These are phyloP conservation scores for Colletotrichum horii DNA, from an alignment of 2,329 filamentous ascomycete genomes.

Conservation along the genomic window DNA sequence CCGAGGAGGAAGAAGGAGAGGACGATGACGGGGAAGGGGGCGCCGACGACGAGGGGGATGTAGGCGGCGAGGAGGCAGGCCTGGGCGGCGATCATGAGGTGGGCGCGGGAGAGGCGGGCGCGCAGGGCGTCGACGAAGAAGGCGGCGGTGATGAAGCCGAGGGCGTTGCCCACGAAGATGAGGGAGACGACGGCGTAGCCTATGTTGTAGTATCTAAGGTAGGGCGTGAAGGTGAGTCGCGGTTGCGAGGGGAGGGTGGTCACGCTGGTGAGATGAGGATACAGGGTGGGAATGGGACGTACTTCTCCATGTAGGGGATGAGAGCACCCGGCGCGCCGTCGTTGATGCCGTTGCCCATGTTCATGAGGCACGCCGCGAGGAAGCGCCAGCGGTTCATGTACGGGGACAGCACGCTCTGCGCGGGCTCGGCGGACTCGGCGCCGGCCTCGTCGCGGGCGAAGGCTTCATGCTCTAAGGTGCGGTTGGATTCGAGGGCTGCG, in stretches of 20 bases:
- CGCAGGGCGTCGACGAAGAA: conserved; percentile 69
- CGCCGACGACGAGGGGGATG: conserved; percentile 67
- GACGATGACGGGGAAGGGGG: conserved; percentile 74
- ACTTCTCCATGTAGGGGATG: conserved; percentile 80
- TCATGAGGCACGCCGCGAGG: conserved; percentile 67
- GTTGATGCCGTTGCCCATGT: conserved; percentile 73
- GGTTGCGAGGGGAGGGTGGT: not conserved
- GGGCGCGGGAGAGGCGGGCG: conserved; percentile 67
- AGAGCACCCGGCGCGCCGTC: conserved; percentile 79
- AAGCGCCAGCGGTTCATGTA: conserved; percentile 76
- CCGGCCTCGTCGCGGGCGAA: not conserved
- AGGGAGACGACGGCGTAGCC: conserved; percentile 81
- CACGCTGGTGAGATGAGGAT: not conserved
- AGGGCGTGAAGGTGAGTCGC: not conserved
- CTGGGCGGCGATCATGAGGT: conserved; percentile 65
- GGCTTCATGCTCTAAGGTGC: not conserved
- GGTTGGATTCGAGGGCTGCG: not conserved
- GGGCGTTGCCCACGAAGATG: conserved; percentile 79
- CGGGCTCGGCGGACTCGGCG: conserved; percentile 45
- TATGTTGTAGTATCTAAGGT: conserved; percentile 67
- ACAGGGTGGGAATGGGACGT: conserved; percentile 20
- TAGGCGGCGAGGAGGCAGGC: conserved; percentile 64
- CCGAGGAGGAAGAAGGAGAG: conserved; percentile 72
- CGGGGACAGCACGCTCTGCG: conserved; percentile 65
- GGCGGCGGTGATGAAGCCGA: conserved; percentile 78